A percentile compares a stretch with the other conserved stretches of the same genome.
Evolutionary conservation across 2,329 filamentous ascomycete genomes (phyloP).

Genomic region (Trichoderma cornu-damae): DNA sequence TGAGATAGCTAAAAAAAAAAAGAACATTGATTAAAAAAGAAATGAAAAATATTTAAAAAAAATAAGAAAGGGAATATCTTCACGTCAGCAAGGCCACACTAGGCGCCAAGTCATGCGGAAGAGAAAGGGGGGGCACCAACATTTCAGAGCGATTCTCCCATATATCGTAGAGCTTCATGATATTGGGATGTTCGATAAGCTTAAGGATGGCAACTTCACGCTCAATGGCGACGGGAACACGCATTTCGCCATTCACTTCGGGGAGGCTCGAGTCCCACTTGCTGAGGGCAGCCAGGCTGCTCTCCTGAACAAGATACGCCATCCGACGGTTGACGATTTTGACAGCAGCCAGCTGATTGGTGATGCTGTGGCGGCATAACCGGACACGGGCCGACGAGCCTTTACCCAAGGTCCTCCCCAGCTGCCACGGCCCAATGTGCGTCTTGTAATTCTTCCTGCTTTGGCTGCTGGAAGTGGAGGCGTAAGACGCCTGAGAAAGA

Average conservation of each 20-base stretch:
- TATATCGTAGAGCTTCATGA: slow-evolving; percentile 90
- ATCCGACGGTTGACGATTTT: slow-evolving; percentile 90
- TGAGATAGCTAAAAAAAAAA: slow-evolving; percentile 65
- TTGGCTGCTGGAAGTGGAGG: slow-evolving; percentile 37
- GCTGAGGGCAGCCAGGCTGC: slow-evolving; percentile 79
- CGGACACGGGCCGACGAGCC: slow-evolving; percentile 87
- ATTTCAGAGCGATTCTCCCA: slow-evolving; percentile 97
- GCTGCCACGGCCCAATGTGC: slow-evolving; percentile 87
- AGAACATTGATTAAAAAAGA: no score
- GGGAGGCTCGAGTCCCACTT: slow-evolving; percentile 59
- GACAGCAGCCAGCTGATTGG: slow-evolving; percentile 78
- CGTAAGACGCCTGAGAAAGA: slow-evolving; percentile 39
- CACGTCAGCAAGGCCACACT: not conserved
- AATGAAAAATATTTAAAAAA: no score
- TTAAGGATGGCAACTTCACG: slow-evolving; percentile 97
- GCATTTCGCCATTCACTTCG: slow-evolving; percentile 55
- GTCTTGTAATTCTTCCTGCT: slow-evolving; percentile 53
- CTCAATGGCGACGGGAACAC: slow-evolving; percentile 84
- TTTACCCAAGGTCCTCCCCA: slow-evolving; percentile 83
- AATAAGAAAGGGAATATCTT: no score
- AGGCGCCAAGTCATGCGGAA: not conserved
- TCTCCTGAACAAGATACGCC: slow-evolving; percentile 74
- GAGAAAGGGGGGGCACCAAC: slow-evolving; percentile 54
- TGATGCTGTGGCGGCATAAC: slow-evolving; percentile 72
- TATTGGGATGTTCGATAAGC: slow-evolving; percentile 88